Evolutionary conservation across 2,329 filamentous ascomycete species (phyloP), one percentile per base, ranked within the genome.

Genomic region (Nemania diffusa): DNA sequence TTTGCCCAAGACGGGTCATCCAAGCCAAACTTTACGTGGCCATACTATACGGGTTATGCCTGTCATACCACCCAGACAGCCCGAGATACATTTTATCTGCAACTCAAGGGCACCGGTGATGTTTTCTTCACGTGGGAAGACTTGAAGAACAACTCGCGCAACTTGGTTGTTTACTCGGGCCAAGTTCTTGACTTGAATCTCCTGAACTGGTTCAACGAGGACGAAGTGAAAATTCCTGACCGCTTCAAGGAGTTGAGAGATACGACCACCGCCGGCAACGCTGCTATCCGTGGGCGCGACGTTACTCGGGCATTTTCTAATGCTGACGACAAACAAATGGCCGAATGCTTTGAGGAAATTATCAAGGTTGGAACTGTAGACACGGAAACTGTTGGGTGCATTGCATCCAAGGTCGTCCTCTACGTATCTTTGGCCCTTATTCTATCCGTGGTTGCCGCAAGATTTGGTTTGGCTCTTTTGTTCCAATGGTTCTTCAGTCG

Each of bases 91-190:
- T 97, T 97, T 77, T 98, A 98, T 78, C 79, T 84, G 57, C 80
- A 82, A 3, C 84, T 98, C 29, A 77, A 78, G 1, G 87, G 87
- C 57, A 84, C 90, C 2, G 96, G 94, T 2, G 94, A 97, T 73
- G 95, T 99, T 17, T 99, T 95, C 80, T 99, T 93, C 78, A 97
- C 91, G 1, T 99, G 96, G 96, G 89, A 95, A 26, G 96, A 99
- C 74, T 88, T 98, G 73, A 92, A 89, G 77, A 99, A 99, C 80
- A 88, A 81, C 69, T 93, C 91, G 34, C 92, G 96, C 65, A 98
- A 98, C 76, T 84, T 99, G 52, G 90, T 97, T 72, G 93, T 98
- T 2, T 99, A 97, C 81, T 97, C 94, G 15, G 95, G 95, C 62
- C 93, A 92, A 75, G 96, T 99, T 3, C 85, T 99, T 46, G 96